These are phyloP conservation scores for Penicillium hordei DNA, from an alignment of 2,329 filamentous ascomycete species.

Conservation along the genomic window DNA sequence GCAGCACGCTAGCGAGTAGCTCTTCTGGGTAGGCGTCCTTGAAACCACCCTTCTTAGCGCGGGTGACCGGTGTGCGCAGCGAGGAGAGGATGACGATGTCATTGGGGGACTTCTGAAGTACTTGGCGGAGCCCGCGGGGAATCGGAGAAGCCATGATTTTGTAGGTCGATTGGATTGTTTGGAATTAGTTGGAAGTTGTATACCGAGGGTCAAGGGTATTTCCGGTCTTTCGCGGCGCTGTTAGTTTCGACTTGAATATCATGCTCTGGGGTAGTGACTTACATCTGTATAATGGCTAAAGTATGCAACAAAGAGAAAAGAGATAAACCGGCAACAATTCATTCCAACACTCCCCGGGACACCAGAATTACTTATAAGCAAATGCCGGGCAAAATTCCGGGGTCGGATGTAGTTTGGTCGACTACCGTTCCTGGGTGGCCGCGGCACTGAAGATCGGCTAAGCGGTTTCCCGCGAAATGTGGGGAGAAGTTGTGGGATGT, in stretches of 20 bases:
- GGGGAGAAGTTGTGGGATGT: slow-evolving; percentile 14
- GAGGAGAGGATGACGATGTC: slow-evolving; percentile 88
- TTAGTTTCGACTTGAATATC: not conserved
- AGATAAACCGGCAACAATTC: slow-evolving; percentile 7
- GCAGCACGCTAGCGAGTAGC: slow-evolving; percentile 64
- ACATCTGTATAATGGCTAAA: slow-evolving; percentile 3
- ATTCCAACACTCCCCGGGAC: slow-evolving; percentile 1
- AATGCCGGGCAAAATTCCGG: slow-evolving; percentile 45
- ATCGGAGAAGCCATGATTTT: slow-evolving; percentile 49
- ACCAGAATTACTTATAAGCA: slow-evolving; percentile 29
- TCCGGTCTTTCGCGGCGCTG: not conserved
- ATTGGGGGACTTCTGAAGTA: slow-evolving; percentile 74
- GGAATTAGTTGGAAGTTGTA: slow-evolving; percentile 8
- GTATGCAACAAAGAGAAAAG: not conserved
- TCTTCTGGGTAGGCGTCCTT: slow-evolving; percentile 91
- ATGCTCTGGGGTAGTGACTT: not conserved
- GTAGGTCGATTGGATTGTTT: slow-evolving; percentile 5
- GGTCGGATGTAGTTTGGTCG: slow-evolving; percentile 27
- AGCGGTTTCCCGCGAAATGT: slow-evolving; percentile 35
- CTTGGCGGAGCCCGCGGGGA: slow-evolving; percentile 67
- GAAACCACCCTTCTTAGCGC: slow-evolving; percentile 77
- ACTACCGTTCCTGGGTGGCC: slow-evolving; percentile 20
- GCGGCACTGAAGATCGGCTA: slow-evolving; percentile 41
- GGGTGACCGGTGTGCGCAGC: slow-evolving; percentile 83
- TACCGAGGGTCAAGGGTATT: slow-evolving; percentile 3